Evolutionary conservation across 306 rosid genomes (phyloP).

Genomic region (Cucumis hystrix): DNA sequence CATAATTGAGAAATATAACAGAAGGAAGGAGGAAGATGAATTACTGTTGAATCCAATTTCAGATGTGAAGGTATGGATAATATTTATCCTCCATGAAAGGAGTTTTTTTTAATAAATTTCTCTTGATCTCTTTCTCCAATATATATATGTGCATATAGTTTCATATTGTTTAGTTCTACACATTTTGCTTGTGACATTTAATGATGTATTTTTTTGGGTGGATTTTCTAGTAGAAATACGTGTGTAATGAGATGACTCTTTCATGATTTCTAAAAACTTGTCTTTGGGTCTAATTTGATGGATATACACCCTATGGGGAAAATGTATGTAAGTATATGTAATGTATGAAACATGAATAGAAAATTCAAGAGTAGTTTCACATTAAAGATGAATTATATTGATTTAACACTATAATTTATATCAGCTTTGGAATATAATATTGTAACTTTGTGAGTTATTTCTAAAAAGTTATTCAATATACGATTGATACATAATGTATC

Average conservation of each 20-base stretch:
- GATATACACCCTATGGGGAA: no score
- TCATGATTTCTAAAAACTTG: neutral
- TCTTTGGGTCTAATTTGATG: no score
- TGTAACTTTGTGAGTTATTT: no score
- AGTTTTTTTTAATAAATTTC: no score
- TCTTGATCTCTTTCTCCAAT: neutral
- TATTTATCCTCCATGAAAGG: neutral
- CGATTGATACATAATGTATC: no score
- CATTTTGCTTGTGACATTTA: neutral
- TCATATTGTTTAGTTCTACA: neutral
- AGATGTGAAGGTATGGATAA: constrained; percentile 43
- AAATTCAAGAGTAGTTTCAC: no score
- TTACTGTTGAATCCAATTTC: constrained; percentile 41
- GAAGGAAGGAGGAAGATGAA: constrained; percentile 40
- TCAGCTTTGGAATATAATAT: no score
- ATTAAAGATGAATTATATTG: no score
- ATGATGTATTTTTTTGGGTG: neutral
- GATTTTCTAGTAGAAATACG: neutral
- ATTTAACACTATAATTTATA: no score
- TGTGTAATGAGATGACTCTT: neutral
- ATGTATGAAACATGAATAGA: no score
- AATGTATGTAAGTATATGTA: no score
- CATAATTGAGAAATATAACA: constrained; percentile 40
- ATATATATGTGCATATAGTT: neutral
- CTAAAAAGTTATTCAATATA: no score